A percentile compares a stretch with the other conserved stretches of the same genome.
Evolutionary conservation across 2,329 filamentous ascomycete species (phyloP).

Genomic region (Pseudogymnoascus sp.): DNA sequence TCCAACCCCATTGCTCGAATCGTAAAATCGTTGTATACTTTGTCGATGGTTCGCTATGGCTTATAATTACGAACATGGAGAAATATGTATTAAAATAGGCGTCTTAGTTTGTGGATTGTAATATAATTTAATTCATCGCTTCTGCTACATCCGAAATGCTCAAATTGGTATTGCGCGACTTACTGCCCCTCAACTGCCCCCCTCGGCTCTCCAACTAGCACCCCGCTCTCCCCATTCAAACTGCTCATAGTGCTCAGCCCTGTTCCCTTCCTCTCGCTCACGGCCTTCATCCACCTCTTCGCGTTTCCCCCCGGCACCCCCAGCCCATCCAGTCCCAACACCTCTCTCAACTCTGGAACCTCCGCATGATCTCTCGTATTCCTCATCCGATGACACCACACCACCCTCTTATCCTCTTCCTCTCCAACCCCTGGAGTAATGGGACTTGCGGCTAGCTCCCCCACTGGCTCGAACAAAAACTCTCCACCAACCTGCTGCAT

Average conservation of each 20-base stretch:
- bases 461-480: slow-evolving; percentile 30
- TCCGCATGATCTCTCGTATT: slow-evolving; percentile 73
- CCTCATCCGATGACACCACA: slow-evolving; percentile 78
- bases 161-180: slow-evolving; percentile 6
- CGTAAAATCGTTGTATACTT: background rate
- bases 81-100: background rate
- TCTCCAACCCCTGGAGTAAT: slow-evolving; percentile 11
- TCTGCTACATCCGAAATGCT: background rate
- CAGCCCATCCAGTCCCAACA: slow-evolving; percentile 50
- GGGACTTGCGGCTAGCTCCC: slow-evolving; percentile 15
- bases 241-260: slow-evolving; percentile 40
- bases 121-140: background rate
- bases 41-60: background rate
- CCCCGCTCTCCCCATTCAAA: background rate
- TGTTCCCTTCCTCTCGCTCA: slow-evolving; percentile 45
- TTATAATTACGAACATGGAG: background rate
- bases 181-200: background rate
- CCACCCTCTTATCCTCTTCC: slow-evolving; percentile 48
- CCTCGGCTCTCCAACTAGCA: background rate
- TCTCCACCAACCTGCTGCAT: slow-evolving; percentile 44
- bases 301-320: slow-evolving; percentile 33
- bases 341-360: slow-evolving; percentile 55
- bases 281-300: slow-evolving; percentile 41
- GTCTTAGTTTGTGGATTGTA: background rate
- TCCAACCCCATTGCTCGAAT: background rate